A percentile compares a stretch with the other conserved stretches of the same genome.
phyloP scores from a whole-genome alignment of 2,329 filamentous ascomycete species.

The Colletotrichum sp. region DNA sequence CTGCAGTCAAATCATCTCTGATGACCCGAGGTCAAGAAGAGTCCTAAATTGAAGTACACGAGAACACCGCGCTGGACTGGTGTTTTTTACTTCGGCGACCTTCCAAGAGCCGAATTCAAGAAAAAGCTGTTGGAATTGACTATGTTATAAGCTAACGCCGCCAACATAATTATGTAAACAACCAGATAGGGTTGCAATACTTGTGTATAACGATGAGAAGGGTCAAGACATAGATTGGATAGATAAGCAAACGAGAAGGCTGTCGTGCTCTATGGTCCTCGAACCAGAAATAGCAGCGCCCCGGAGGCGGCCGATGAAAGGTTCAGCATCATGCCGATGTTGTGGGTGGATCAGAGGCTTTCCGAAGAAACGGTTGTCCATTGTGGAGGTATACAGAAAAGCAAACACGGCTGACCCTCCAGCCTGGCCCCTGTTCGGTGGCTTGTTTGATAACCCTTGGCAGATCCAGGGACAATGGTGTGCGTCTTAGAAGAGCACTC shows the following conservation, averaged over 20 bases:
- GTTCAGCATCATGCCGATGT: background rate
- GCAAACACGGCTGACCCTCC: background rate
- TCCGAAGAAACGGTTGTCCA: background rate
- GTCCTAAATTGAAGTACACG: no score
- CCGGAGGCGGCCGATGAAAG: no score
- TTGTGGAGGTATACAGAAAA: background rate
- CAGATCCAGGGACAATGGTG: background rate
- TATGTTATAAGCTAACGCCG: background rate
- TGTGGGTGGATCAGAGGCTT: rapidly evolving
- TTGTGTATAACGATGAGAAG: background rate
- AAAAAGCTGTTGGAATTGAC: background rate
- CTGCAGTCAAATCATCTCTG: no score
- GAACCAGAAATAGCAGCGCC: background rate
- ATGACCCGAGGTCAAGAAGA: rapidly evolving
- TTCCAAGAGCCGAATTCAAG: background rate
- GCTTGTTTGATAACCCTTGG: background rate
- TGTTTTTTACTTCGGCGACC: no score
- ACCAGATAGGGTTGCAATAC: background rate
- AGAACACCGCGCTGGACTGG: no score
- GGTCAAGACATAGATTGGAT: rapidly evolving
- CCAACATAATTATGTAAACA: background rate
- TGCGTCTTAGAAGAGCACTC: background rate
- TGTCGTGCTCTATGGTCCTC: background rate
- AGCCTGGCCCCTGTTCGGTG: background rate
- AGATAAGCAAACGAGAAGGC: no score